Evolutionary conservation across 23 red algal species (phyloP).

Genomic region (Gracilariopsis chorda): DNA sequence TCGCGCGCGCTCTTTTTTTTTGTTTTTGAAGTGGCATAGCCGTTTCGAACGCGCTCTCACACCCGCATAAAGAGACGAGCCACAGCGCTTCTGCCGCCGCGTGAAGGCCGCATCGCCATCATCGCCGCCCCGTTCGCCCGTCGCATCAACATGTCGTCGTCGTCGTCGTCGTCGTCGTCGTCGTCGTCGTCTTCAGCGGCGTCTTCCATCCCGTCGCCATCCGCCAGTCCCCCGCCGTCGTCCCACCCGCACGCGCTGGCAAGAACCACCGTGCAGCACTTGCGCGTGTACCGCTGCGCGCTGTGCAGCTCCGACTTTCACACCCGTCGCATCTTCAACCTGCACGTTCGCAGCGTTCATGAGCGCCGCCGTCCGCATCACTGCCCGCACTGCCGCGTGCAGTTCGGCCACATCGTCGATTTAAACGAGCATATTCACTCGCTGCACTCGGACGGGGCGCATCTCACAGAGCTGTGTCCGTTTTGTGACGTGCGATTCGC

Average conservation of each 20-base stretch:
- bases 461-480: not conserved
- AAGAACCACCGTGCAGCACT: not conserved
- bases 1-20: too few species aligned
- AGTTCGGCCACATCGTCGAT: conserved; percentile 21
- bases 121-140: not conserved
- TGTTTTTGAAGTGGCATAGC: too few species aligned
- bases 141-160: too few species aligned
- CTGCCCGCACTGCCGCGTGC: conserved; percentile 24
- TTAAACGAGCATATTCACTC: conserved; percentile 28
- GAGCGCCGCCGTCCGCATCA: not conserved
- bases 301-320: not conserved
- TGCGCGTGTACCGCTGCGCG: not conserved
- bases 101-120: not conserved
- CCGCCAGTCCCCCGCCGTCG: not conserved
- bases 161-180: too few species aligned
- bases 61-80: too few species aligned
- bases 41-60: too few species aligned
- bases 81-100: not conserved
- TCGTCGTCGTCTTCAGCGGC: too few species aligned
- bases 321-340: conserved; percentile 35
- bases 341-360: conserved; percentile 33
- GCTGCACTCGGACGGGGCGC: not conserved
- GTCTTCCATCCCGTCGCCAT: too few species aligned
- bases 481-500: not conserved
- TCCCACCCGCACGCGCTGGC: not conserved